Evolutionary conservation across 2,329 filamentous ascomycete genomes (phyloP).

Genomic region (Drechslera avenae): DNA sequence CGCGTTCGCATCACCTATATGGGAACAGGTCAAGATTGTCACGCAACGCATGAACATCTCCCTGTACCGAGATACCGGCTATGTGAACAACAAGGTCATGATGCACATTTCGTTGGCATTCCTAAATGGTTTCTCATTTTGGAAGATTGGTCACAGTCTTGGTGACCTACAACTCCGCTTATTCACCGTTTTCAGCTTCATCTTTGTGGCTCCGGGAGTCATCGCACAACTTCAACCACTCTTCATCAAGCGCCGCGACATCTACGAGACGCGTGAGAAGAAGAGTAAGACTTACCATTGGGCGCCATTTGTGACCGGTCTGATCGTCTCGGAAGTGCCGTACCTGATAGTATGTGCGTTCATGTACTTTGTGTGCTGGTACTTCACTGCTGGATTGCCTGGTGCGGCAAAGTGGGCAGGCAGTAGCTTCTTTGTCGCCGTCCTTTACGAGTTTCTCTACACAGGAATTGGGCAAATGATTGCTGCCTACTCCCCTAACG

Average conservation of each 20-base stretch:
- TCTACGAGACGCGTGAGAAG: constrained; percentile 63
- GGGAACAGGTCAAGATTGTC: constrained; percentile 18
- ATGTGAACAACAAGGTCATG: constrained; percentile 23
- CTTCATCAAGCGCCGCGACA: constrained; percentile 48
- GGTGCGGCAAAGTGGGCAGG: constrained; percentile 59
- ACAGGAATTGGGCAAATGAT: constrained; percentile 61
- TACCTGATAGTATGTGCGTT: constrained; percentile 65
- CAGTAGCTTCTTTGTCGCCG: constrained; percentile 39
- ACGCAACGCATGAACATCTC: constrained; percentile 16
- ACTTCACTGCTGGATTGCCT: constrained; percentile 56
- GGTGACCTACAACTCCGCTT: constrained; percentile 49
- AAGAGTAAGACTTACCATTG: constrained; percentile 73
- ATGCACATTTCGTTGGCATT: constrained; percentile 18
- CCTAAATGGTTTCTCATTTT: constrained; percentile 27
- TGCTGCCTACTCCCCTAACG: constrained; percentile 49
- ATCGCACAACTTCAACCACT: constrained; percentile 47
- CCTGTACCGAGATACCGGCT: constrained; percentile 18
- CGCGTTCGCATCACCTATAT: constrained; percentile 27
- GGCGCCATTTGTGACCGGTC: constrained; percentile 70
- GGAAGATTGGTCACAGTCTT: constrained; percentile 17
- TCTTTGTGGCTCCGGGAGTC: constrained; percentile 45
- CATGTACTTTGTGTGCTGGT: constrained; percentile 68
- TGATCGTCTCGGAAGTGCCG: constrained; percentile 71
- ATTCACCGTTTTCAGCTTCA: constrained; percentile 56
- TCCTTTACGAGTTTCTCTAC: constrained; percentile 54